These are phyloP conservation scores for Fusarium concolor DNA, from an alignment of 2,329 filamentous ascomycete genomes.

Conservation along the genomic window DNA sequence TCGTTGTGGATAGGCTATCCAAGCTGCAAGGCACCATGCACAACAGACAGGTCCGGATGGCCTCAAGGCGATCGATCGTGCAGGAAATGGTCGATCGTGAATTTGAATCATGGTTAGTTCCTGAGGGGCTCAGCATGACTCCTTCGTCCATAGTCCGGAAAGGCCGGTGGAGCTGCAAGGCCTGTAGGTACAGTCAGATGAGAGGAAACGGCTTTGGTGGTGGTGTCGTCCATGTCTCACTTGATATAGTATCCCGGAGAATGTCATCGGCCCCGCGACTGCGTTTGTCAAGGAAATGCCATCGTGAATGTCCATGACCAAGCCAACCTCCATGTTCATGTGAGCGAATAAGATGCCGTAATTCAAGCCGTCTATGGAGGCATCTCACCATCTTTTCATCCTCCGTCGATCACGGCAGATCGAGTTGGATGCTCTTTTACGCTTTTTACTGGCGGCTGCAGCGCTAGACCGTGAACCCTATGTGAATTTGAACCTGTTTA, in stretches of 20 bases:
- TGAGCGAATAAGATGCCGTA: conserved; percentile 13
- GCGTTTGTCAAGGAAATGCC: conserved; percentile 11
- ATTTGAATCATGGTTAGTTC: conserved; percentile 45
- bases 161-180: conserved; percentile 38
- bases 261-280: conserved; percentile 29
- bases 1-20: conserved; percentile 28
- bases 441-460: conserved; percentile 37
- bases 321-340: conserved; percentile 18
- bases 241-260: conserved; percentile 20
- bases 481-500: conserved; percentile 37
- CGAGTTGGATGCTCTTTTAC: conserved; percentile 4
- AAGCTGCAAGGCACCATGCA: conserved; percentile 47
- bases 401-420: conserved; percentile 22
- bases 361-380: conserved; percentile 7
- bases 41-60: conserved; percentile 28
- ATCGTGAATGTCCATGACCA: conserved; percentile 15
- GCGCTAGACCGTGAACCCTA: conserved; percentile 38
- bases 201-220: conserved; percentile 30
- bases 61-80: conserved; percentile 46
- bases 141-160: conserved; percentile 11
- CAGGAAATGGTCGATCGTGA: conserved; percentile 44
- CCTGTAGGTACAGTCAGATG: conserved; percentile 47
- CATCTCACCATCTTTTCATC: conserved; percentile 14
- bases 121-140: conserved; percentile 45
- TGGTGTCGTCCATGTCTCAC: conserved; percentile 49